phyloP scores from a whole-genome alignment of 768 basidiomycete genomes.

The Cyathus striatus region DNA sequence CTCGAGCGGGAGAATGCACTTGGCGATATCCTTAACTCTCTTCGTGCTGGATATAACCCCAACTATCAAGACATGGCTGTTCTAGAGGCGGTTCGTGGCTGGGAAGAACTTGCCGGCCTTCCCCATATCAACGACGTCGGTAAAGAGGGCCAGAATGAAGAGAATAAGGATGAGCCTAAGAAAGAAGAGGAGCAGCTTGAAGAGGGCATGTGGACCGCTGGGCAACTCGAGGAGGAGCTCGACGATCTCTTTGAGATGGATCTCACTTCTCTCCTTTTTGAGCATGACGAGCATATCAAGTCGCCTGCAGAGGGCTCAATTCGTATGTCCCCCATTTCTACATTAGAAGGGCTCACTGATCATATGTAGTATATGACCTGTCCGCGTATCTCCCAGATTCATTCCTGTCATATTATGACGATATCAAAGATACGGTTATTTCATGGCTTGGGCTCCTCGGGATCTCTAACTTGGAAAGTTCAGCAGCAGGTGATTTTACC shows the following conservation, averaged over 20 bases:
- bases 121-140: conserved; percentile 69
- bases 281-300: conserved; percentile 67
- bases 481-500: conserved; percentile 31
- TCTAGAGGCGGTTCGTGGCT: conserved; percentile 91
- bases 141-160: conserved; percentile 32
- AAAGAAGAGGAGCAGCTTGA: conserved; percentile 43
- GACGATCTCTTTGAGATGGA: conserved; percentile 58
- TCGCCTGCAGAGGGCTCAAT: conserved; percentile 50
- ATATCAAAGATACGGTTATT: conserved; percentile 53
- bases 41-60: conserved; percentile 89
- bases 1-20: conserved; percentile 73
- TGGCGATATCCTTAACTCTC: conserved; percentile 74
- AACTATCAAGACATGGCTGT: conserved; percentile 99
- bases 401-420: conserved; percentile 68
- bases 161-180: conserved; percentile 21
- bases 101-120: conserved; percentile 70
- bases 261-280: conserved; percentile 68
- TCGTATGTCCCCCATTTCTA: conserved; percentile 21
- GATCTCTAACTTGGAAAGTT: conserved; percentile 36
- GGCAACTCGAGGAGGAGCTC: conserved; percentile 53
- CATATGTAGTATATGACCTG: conserved; percentile 64
- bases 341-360: conserved; percentile 1
- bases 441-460: conserved; percentile 64
- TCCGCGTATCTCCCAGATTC: conserved; percentile 84
- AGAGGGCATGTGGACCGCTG: conserved; percentile 57